Conservation (phyloP, 257 asterid species). For the Ajuga chamaepitys region DNA sequence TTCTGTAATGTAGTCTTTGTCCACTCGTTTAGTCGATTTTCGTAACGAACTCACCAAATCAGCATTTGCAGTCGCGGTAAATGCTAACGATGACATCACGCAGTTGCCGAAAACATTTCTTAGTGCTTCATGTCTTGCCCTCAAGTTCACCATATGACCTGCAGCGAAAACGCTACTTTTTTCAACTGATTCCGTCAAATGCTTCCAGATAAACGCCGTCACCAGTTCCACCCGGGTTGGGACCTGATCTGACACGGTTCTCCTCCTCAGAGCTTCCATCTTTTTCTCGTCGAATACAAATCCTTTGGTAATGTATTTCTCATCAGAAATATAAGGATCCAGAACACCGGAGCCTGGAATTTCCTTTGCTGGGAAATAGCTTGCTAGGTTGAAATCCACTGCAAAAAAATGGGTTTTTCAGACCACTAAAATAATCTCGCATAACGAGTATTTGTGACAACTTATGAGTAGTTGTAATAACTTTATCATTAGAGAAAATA, state of each 20-base stretch:
- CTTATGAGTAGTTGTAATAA: too few species aligned
- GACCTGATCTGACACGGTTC: not conserved
- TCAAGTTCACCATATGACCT: conserved; percentile 26
- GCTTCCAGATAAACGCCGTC: conserved; percentile 35
- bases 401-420: too few species aligned
- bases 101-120: conserved; percentile 13
- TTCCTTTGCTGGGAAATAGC: conserved; percentile 26
- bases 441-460: too few species aligned
- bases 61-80: not conserved
- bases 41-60: not conserved
- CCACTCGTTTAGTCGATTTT: not conserved
- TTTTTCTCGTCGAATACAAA: conserved; percentile 29
- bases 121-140: conserved; percentile 17
- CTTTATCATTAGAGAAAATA: too few species aligned
- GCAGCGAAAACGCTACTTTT: not conserved
- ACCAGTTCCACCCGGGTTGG: conserved; percentile 51
- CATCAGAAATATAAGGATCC: not conserved
- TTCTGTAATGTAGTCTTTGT: not conserved
- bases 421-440: too few species aligned
- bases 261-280: not conserved
- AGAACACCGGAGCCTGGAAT: not conserved
- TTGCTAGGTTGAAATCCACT: conserved; percentile 11
- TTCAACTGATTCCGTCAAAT: conserved; percentile 4
- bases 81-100: not conserved
- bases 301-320: not conserved